Conservation (phyloP, 192 early-diverging fungal species). For the Mortierella alpina region DNA sequence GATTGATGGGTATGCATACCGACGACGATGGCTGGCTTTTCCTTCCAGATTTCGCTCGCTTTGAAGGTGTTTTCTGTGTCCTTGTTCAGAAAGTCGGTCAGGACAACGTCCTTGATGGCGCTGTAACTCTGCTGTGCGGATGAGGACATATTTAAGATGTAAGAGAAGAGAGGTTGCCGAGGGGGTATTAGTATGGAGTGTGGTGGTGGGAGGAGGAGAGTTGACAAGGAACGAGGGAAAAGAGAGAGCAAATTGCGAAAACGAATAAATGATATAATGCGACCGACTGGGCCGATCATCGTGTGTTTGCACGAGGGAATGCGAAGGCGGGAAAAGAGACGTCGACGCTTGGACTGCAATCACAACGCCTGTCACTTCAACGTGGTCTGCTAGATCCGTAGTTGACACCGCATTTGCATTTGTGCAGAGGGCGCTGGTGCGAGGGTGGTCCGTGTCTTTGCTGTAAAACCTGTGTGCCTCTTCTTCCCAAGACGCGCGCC, state of each 20-base stretch:
- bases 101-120: constrained; percentile 35
- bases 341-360: too few species aligned
- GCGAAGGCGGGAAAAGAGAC: too few species aligned
- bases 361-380: too few species aligned
- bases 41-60: constrained; percentile 42
- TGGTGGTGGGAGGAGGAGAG: background rate
- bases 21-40: constrained; percentile 37
- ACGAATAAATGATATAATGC: background rate
- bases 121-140: constrained; percentile 14
- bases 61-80: constrained; percentile 30
- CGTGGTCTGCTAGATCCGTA: too few species aligned
- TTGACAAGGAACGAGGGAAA: background rate
- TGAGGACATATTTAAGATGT: constrained; percentile 3
- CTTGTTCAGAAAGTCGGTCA: constrained; percentile 44
- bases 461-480: too few species aligned
- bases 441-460: too few species aligned
- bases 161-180: background rate
- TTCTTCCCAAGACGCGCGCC: too few species aligned
- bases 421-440: too few species aligned
- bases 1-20: constrained; percentile 5
- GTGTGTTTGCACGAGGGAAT: too few species aligned
- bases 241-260: background rate
- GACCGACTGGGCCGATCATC: too few species aligned
- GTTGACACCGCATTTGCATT: too few species aligned
- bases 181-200: background rate